These are phyloP conservation scores for Cucumis sativus DNA, from an alignment of 306 rosid genomes.

Conservation along the genomic window Cucumber_9930_V3 NC_026657.2:2980501-2981000, in stretches of 20 bases:
- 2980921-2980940: slow-evolving; percentile 99
- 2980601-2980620: too few relatives aligned
- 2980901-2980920: slow-evolving; percentile 98
- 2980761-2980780: slow-evolving; percentile 69
- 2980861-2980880: slow-evolving; percentile 74
- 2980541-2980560: background rate
- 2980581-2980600: background rate
- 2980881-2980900: slow-evolving; percentile 83
- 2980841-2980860: slow-evolving; percentile 85
- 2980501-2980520: background rate
- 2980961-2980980: slow-evolving; percentile 97
- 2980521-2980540: background rate
- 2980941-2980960: slow-evolving; percentile 95
- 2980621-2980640: background rate
- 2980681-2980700: background rate
- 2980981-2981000: slow-evolving; percentile 37
- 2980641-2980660: background rate
- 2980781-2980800: slow-evolving; percentile 88
- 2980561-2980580: background rate
- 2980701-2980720: background rate
- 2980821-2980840: slow-evolving; percentile 89
- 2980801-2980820: slow-evolving; percentile 91
- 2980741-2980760: slow-evolving; percentile 24
- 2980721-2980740: background rate
- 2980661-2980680: background rate